phyloP scores from a whole-genome alignment of 2,329 filamentous ascomycete genomes.

The Claviceps digitariae region DNA sequence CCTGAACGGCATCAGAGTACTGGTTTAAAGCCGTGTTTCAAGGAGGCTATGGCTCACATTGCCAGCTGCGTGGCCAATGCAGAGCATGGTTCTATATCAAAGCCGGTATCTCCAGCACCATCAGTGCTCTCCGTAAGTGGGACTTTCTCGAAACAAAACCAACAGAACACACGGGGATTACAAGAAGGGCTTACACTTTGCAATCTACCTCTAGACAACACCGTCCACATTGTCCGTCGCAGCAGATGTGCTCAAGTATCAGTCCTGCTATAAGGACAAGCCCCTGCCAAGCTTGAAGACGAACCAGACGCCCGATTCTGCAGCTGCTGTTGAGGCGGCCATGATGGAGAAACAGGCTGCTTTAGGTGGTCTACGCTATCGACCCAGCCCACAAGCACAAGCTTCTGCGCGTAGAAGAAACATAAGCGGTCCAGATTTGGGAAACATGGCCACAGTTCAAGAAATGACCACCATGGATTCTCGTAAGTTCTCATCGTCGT shows the following conservation, averaged over 20 bases:
- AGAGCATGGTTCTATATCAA: slow-evolving; percentile 38
- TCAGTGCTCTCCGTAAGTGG: slow-evolving; percentile 30
- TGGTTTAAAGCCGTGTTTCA: neutral
- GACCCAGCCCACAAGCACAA: slow-evolving; percentile 29
- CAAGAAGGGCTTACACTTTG: slow-evolving; percentile 3
- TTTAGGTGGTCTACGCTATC: slow-evolving; percentile 12
- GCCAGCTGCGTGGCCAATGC: slow-evolving; percentile 41
- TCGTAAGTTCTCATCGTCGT: slow-evolving; percentile 34
- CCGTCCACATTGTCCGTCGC: slow-evolving; percentile 15
- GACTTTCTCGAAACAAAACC: neutral
- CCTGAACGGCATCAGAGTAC: neutral
- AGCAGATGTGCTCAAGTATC: slow-evolving; percentile 42
- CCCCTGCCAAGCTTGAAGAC: slow-evolving; percentile 26
- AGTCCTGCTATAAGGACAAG: slow-evolving; percentile 44
- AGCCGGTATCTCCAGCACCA: slow-evolving; percentile 31
- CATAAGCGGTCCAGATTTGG: slow-evolving; percentile 49
- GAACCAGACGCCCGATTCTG: slow-evolving; percentile 34
- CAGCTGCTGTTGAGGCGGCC: slow-evolving; percentile 32
- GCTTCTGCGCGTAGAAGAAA: slow-evolving; percentile 45
- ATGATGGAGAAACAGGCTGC: slow-evolving; percentile 27
- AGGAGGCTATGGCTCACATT: slow-evolving; percentile 44
- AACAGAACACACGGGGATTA: neutral
- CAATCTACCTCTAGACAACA: slow-evolving; percentile 3
- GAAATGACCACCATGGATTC: slow-evolving; percentile 57
- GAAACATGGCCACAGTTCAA: slow-evolving; percentile 56